Percentiles rank a stretch among this genome's conserved stretches.
phyloP scores from a whole-genome alignment of 371 early-diverging fungal genomes.

The Capillidium rhysosporum region DNA sequence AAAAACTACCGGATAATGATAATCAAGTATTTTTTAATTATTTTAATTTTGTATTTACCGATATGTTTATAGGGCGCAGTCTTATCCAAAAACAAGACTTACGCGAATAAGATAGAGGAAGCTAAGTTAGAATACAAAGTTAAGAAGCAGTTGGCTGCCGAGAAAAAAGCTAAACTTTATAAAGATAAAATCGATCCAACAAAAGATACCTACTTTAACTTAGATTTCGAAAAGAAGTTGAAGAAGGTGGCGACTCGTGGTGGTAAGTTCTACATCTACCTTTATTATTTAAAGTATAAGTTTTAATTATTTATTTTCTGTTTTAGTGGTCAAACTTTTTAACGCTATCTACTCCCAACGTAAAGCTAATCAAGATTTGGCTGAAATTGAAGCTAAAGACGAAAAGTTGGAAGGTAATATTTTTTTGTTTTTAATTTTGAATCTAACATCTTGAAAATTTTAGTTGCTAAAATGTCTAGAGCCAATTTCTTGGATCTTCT shows the following conservation, averaged over 20 bases:
- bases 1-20: too few relatives aligned
- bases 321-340: background rate
- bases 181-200: constrained; percentile 40
- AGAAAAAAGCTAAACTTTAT: constrained; percentile 29
- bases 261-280: too few relatives aligned
- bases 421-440: background rate
- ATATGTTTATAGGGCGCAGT: constrained; percentile 23
- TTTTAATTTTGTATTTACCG: too few relatives aligned
- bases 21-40: too few relatives aligned
- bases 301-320: background rate
- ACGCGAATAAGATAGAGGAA: constrained; percentile 49
- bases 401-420: background rate
- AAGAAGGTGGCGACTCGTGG: constrained; percentile 67
- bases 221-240: constrained; percentile 60
- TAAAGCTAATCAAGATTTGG: background rate
- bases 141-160: constrained; percentile 33
- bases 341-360: background rate
- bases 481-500: background rate
- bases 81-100: constrained; percentile 45
- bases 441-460: background rate
- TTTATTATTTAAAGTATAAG: background rate
- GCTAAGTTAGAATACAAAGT: constrained; percentile 59
- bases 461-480: constrained; percentile 1
- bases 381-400: background rate
- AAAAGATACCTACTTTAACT: constrained; percentile 28